These are phyloP conservation scores for Verticillium nonalfalfae DNA, from an alignment of 2,329 filamentous ascomycete genomes.

Conservation along the genomic window DNA sequence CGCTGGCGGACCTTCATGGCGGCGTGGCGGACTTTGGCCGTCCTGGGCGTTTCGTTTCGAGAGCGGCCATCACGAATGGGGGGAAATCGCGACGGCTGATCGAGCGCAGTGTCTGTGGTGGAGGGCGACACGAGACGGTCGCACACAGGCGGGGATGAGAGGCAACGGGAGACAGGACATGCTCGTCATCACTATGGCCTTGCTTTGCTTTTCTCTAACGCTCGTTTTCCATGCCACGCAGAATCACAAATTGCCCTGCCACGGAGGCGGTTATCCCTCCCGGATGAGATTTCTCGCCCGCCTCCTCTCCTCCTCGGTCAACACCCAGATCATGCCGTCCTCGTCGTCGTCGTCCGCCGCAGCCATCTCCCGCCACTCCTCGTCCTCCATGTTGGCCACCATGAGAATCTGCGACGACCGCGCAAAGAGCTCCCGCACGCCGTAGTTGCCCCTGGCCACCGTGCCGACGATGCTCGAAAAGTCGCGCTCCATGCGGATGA, in stretches of 20 bases:
- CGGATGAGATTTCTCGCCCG: slow-evolving; percentile 64
- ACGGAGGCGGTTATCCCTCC: not conserved
- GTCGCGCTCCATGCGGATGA: slow-evolving; percentile 78
- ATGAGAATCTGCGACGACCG: slow-evolving; percentile 75
- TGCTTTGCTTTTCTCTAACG: not conserved
- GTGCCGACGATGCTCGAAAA: slow-evolving; percentile 67
- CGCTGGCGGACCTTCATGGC: too few species aligned
- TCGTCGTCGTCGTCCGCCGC: slow-evolving; percentile 20
- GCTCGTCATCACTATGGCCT: not conserved
- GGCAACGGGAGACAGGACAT: too few species aligned
- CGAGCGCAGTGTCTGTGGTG: not conserved
- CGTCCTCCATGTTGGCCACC: slow-evolving; percentile 90
- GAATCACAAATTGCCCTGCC: not conserved
- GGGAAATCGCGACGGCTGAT: too few species aligned
- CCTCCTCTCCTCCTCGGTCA: slow-evolving; percentile 67
- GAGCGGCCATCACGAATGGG: too few species aligned
- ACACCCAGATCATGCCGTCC: slow-evolving; percentile 64
- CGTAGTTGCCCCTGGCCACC: slow-evolving; percentile 67
- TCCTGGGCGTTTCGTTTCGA: too few species aligned
- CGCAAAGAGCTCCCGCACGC: slow-evolving; percentile 69
- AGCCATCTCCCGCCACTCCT: slow-evolving; percentile 80
- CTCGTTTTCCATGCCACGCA: not conserved
- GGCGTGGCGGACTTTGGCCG: too few species aligned
- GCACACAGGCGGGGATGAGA: too few species aligned
- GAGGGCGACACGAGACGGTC: not conserved